Base-by-base conservation (phyloP, 1,284 basidiomycete genomes). In the Ustilago hordei region DNA sequence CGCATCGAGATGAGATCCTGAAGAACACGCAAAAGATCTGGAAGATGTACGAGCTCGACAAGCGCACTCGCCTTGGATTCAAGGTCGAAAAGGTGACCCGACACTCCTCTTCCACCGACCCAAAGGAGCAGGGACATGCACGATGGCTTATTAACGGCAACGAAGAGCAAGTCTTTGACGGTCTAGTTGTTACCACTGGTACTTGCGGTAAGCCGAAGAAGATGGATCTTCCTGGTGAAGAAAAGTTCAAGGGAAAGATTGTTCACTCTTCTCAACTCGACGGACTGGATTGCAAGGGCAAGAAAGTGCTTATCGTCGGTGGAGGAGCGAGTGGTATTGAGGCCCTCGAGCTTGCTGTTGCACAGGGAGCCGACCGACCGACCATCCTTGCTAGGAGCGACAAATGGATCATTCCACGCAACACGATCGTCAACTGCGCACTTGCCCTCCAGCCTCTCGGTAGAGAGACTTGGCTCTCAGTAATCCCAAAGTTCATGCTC, bases 261-360 rank as follows among this genome's bases (percentile, higher is more conserved):
- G 78, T 90, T 2, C 91, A 91, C 79, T 91, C 90, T 0, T 89
- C 89, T 0, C 86, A 90, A 74, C 88, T 91, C 11, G 89, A 89
- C 70, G 79, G 87, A 8, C 77, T 84, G 3, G 84, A 87, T 17
- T 83, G 86, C 54, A 72, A 83, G 55, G 90, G 88, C 0, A 90
- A 90, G 85, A 88, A 86, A 17, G 83, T 85, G 0, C 39, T 84
- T n/a, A 69, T 85, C 45, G 69, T 91, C 31, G 91, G 91, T 0
- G 89, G 89, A 45, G 90, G 90, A 0, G 91, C 91, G 0, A 90
- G 89, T 55, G 90, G 89, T 8, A 89, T 91, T 17, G 91, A 91
- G 78, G 89, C 90, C 1, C 89, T 90, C n/a, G 90, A 91, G 78
- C 71, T 84, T 0, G 83, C 83, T 11, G 75, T 82, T 7, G 76